Percentiles rank a stretch among this genome's conserved stretches.
Evolutionary conservation across 345 rosid species (phyloP).

Genomic region (Pelargonium nanum): DNA sequence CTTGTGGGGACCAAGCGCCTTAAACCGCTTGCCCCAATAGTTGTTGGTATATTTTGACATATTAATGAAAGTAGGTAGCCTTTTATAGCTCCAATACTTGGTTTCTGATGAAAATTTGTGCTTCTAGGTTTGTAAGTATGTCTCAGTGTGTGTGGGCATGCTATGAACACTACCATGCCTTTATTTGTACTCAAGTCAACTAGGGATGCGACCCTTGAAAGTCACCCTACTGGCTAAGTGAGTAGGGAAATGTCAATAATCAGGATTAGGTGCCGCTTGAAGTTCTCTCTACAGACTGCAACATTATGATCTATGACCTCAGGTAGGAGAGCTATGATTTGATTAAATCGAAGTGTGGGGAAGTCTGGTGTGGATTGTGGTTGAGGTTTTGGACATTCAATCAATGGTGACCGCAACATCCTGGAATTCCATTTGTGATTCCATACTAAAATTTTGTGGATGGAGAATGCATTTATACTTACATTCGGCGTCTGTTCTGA

Average conservation of each 20-base stretch:
- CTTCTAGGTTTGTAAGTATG: background rate
- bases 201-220: background rate
- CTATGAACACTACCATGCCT: background rate
- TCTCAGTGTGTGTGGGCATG: background rate
- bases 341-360: background rate
- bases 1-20: no score
- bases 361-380: background rate
- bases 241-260: background rate
- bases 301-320: background rate
- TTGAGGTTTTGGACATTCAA: background rate
- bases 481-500: conserved; percentile 79
- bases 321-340: background rate
- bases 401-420: background rate
- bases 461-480: conserved; percentile 24
- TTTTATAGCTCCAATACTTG: background rate
- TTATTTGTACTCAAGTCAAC: background rate
- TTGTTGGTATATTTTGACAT: no score
- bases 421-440: background rate
- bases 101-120: background rate
- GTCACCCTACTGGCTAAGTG: background rate
- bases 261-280: background rate
- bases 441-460: background rate
- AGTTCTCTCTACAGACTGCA: background rate
- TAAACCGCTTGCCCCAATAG: no score
- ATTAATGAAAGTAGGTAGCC: background rate